Conservation (phyloP, 2,329 filamentous ascomycete genomes). For the Biscogniauxia sp. region DNA sequence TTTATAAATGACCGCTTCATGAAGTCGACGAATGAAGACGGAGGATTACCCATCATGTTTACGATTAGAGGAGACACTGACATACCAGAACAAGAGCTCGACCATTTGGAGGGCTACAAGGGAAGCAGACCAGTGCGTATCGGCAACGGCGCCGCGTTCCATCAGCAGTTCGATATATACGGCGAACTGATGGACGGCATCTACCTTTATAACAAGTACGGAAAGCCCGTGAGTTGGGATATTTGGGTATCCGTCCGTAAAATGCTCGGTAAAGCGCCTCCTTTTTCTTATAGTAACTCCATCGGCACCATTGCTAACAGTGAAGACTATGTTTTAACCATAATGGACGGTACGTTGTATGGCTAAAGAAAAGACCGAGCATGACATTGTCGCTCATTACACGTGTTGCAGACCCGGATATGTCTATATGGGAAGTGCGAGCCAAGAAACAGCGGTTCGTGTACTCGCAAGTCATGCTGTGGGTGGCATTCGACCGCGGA, state of each 20-base stretch:
- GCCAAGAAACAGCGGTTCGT: no score
- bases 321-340: no score
- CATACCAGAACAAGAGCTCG: slow-evolving; percentile 57
- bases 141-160: slow-evolving; percentile 49
- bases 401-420: no score
- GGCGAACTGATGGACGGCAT: slow-evolving; percentile 76
- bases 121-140: slow-evolving; percentile 71
- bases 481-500: no score
- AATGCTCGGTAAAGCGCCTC: slow-evolving; percentile 52
- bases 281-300: slow-evolving; percentile 40
- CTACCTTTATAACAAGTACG: slow-evolving; percentile 77
- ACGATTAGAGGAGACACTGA: slow-evolving; percentile 73
- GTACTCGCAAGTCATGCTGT: no score
- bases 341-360: no score
- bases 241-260: slow-evolving; percentile 70
- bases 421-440: no score
- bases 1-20: slow-evolving; percentile 73
- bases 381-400: no score
- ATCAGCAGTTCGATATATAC: slow-evolving; percentile 77
- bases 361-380: no score
- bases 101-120: slow-evolving; percentile 56
- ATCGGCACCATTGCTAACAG: no score
- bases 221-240: slow-evolving; percentile 74
- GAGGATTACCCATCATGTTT: slow-evolving; percentile 76
- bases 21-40: slow-evolving; percentile 56